Evolutionary conservation across 805 yeast genomes (phyloP), one percentile per base, ranked within the genome.

Genomic region (Lipomyces kockii): DNA sequence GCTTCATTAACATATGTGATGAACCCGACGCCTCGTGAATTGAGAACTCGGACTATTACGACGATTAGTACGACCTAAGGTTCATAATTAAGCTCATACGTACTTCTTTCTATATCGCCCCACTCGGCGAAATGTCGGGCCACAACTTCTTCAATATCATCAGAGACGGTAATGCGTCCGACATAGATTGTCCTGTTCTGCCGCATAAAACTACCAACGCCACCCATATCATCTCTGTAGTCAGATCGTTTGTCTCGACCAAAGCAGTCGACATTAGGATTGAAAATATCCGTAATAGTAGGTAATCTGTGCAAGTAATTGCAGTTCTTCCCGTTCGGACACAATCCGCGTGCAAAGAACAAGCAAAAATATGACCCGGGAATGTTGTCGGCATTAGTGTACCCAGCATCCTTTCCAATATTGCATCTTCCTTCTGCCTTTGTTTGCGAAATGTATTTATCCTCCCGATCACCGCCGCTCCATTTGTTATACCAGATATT

Each of bases 201-300:
- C 49, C 82, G 79, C 72, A 84, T 82, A 75, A 94, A 87, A 29
- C 91, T 87, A 0, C 98, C 99, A 2, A 92, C 89, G 43, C 99
- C 99, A 35, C 89, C 87, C 97, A 92, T 92, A 78, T 94, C 98
- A 71, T 94, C 97, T 72, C 92, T 80, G 74, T 91, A 91, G 59
- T 87, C 89, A 0, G 89, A 82, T 70, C 89, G 89, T 77, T 90
- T 91, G 74, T 91, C 97, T 67, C 99, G 81, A 1, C 98, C 98
- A 81, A 94, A 94, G 74, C 98, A 93, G 78, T 94, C 99, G 32
- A 86, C 82, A 0, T 92, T 86, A 1, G 88, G 83, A 1, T 87
- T 83, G 58, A 82, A 82, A 51, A 81, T 77, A 74, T 93, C 97
- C 0, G 82, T 84, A 3, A 73, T 65, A 2, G 74, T 77, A 0